Evolutionary conservation across 2,329 filamentous ascomycete species (phyloP).

Genomic region (Fusarium udum): DNA sequence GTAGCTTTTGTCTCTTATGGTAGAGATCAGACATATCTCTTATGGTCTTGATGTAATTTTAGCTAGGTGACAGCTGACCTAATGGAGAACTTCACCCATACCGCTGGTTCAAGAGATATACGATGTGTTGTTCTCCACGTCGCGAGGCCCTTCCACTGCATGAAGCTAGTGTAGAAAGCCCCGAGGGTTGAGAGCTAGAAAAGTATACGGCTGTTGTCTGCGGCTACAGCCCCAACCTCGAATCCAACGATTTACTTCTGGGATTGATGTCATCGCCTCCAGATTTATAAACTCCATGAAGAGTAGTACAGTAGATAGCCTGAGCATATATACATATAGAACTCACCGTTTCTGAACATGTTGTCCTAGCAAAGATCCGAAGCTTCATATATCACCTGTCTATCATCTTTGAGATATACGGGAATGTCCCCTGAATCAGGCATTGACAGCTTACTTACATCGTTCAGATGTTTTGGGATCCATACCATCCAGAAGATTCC

Average conservation of each 20-base stretch:
- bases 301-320: background rate
- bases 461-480: background rate
- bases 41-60: background rate
- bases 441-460: no score
- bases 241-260: background rate
- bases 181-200: accelerated
- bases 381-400: accelerated
- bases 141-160: accelerated
- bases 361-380: background rate
- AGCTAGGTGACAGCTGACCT: background rate
- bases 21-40: background rate
- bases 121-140: accelerated
- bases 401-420: accelerated
- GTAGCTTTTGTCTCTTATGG: background rate
- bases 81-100: background rate
- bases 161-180: accelerated
- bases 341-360: accelerated
- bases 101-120: accelerated
- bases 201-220: background rate
- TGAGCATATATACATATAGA: accelerated
- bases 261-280: background rate
- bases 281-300: accelerated
- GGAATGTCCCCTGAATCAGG: background rate
- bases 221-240: accelerated
- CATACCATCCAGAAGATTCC: no score